A percentile compares a stretch with the other conserved stretches of the same genome.
Evolutionary conservation across 345 rosid genomes (phyloP).

Genomic region (Syzygium aqueum): DNA sequence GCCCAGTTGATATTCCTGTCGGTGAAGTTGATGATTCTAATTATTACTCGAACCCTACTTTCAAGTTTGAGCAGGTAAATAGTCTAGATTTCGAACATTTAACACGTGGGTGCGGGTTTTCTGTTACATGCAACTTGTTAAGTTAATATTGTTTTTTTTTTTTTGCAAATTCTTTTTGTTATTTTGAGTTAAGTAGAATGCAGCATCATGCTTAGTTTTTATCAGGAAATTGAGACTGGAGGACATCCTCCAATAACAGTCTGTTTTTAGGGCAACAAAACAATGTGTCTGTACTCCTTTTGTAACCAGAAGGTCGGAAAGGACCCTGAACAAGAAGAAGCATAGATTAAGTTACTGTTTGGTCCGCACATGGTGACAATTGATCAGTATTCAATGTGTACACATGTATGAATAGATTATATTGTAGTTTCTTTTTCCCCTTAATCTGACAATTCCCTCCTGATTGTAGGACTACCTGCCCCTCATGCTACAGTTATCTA

Average conservation of each 20-base stretch:
- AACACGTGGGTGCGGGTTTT: neutral
- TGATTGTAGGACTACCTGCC: neutral
- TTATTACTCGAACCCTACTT: slow-evolving; percentile 65
- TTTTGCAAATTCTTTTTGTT: neutral
- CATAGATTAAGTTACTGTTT: neutral
- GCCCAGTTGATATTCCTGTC: slow-evolving; percentile 69
- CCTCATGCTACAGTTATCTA: neutral
- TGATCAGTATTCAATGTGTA: neutral
- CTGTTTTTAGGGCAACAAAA: neutral
- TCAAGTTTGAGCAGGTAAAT: slow-evolving; percentile 78
- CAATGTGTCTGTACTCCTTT: neutral
- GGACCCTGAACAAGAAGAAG: neutral
- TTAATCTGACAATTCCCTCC: neutral
- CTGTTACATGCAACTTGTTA: neutral
- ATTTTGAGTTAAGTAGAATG: neutral
- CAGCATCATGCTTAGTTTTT: neutral
- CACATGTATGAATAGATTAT: neutral
- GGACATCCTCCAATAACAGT: neutral
- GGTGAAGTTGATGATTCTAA: slow-evolving; percentile 47
- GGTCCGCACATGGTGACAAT: neutral
- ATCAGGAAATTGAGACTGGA: neutral
- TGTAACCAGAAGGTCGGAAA: neutral
- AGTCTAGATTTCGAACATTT: neutral
- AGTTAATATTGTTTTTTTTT: neutral
- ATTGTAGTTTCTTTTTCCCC: neutral